A percentile compares a stretch with the other conserved stretches of the same genome.
These are phyloP conservation scores for Neolentinus lepideus DNA, from an alignment of 1,284 basidiomycete species.

Conservation along the genomic window DNA sequence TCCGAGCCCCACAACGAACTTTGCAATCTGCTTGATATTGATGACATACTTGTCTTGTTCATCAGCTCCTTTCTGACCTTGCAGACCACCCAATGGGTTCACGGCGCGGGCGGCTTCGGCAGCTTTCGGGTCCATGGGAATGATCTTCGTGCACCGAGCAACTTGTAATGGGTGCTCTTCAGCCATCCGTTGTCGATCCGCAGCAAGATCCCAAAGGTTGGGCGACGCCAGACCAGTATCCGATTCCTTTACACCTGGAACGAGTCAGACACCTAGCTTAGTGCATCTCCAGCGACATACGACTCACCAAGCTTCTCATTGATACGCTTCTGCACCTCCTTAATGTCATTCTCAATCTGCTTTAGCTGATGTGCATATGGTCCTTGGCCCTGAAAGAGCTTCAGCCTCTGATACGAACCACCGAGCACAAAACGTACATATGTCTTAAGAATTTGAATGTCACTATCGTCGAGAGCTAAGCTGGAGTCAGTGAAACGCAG, in stretches of 20 bases:
- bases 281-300: neutral
- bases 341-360: slow-evolving; percentile 89
- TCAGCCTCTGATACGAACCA: slow-evolving; percentile 10
- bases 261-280: slow-evolving; percentile 6
- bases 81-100: slow-evolving; percentile 65
- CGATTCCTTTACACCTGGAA: slow-evolving; percentile 87
- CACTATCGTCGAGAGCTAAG: slow-evolving; percentile 91
- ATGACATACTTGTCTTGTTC: slow-evolving; percentile 99
- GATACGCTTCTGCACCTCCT: slow-evolving; percentile 94
- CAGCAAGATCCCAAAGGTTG: slow-evolving; percentile 92
- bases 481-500: slow-evolving; percentile 10
- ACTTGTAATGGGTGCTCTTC: slow-evolving; percentile 95
- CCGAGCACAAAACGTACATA: slow-evolving; percentile 52
- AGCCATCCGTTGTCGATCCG: slow-evolving; percentile 84
- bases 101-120: slow-evolving; percentile 70
- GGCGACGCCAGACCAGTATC: slow-evolving; percentile 97
- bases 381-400: slow-evolving; percentile 78
- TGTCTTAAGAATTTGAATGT: slow-evolving; percentile 99
- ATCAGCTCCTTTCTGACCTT: slow-evolving; percentile 86
- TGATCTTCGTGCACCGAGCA: slow-evolving; percentile 98
- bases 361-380: slow-evolving; percentile 90
- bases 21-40: slow-evolving; percentile 99
- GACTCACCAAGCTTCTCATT: slow-evolving; percentile 88
- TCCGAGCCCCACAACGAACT: slow-evolving; percentile 97
- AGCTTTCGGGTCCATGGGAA: slow-evolving; percentile 68